phyloP scores from a whole-genome alignment of 495 filamentous ascomycete species.

The Bryoglossum gracile region DNA sequence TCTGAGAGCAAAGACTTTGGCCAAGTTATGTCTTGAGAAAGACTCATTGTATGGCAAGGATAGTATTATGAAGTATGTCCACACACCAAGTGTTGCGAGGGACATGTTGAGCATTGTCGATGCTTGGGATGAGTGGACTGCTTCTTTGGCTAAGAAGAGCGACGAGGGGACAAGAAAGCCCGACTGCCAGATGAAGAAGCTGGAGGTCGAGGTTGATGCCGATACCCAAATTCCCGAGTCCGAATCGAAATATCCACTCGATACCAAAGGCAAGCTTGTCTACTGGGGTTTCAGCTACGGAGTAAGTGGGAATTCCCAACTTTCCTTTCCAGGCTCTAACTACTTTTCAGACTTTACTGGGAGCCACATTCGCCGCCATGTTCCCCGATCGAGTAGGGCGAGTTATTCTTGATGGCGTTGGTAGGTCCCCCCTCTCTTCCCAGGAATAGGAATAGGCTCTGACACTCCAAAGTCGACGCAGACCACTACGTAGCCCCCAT shows the following conservation, averaged over 20 bases:
- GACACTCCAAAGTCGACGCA: slow-evolving; percentile 42
- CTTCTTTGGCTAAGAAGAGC: not conserved
- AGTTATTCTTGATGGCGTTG: slow-evolving; percentile 29
- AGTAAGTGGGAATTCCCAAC: not conserved
- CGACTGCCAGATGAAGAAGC: not conserved
- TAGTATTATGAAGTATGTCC: slow-evolving; percentile 22
- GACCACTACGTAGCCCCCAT: slow-evolving; percentile 35
- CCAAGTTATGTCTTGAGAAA: slow-evolving; percentile 31
- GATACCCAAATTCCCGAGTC: not conserved
- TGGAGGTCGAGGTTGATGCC: not conserved
- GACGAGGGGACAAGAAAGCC: no score
- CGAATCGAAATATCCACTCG: not conserved
- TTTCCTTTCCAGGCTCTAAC: not conserved
- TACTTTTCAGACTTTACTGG: slow-evolving; percentile 43
- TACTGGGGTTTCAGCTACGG: slow-evolving; percentile 68
- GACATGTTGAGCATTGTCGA: slow-evolving; percentile 46
- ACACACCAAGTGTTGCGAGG: slow-evolving; percentile 32
- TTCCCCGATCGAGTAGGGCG: slow-evolving; percentile 38
- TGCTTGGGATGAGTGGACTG: slow-evolving; percentile 34
- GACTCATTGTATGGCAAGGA: slow-evolving; percentile 21
- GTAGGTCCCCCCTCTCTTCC: not conserved
- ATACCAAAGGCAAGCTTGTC: slow-evolving; percentile 34
- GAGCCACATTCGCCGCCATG: slow-evolving; percentile 47
- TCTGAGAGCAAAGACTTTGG: slow-evolving; percentile 24
- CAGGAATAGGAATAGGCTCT: no score